phyloP scores from a whole-genome alignment of 2,329 filamentous ascomycete genomes.

The Colletotrichum sp. region DNA sequence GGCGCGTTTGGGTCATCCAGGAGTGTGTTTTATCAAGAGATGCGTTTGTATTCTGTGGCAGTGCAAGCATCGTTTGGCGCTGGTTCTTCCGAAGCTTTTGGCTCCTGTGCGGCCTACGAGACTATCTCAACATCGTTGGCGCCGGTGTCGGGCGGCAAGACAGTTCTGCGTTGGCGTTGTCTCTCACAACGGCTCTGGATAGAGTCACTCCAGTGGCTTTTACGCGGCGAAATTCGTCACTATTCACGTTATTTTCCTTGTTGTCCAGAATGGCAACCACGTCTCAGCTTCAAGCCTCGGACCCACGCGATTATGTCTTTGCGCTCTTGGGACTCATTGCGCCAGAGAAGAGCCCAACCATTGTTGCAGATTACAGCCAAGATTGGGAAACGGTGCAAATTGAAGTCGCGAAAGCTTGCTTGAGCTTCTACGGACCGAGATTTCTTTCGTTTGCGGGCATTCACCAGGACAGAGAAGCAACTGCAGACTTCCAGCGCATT shows the following conservation, averaged over 20 bases:
- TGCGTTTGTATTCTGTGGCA: neutral
- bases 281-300: neutral
- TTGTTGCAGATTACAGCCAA: neutral
- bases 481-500: no score
- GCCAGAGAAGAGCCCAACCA: neutral
- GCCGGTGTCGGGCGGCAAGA: neutral
- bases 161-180: neutral
- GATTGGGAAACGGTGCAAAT: neutral
- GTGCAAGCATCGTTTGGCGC: neutral
- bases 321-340: neutral
- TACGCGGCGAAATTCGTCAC: neutral
- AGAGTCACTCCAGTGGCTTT: neutral
- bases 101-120: neutral
- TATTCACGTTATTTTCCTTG: neutral
- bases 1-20: slow-evolving; percentile 1
- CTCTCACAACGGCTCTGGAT: neutral
- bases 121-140: slow-evolving; percentile 1
- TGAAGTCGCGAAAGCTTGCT: neutral
- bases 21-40: neutral
- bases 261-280: neutral
- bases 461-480: no score
- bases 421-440: neutral
- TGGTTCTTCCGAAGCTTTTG: neutral
- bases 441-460: neutral
- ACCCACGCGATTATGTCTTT: neutral